A percentile compares a stretch with the other conserved stretches of the same genome.
Evolutionary conservation across 306 rosid species (phyloP).

Genomic region (Citrullus amarus): DNA sequence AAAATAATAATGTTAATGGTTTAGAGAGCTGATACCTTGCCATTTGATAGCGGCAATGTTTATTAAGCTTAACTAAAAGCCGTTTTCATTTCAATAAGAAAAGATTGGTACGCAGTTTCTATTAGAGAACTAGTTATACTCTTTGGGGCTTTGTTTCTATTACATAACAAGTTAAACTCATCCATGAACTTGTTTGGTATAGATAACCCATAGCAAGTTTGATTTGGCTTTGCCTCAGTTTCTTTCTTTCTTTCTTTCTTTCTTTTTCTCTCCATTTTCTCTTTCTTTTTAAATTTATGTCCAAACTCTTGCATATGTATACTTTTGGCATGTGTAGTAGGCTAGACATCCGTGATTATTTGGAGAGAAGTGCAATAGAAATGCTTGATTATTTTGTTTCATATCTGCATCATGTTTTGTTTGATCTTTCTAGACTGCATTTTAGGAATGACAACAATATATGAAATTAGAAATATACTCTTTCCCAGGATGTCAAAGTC

Average conservation of each 20-base stretch:
- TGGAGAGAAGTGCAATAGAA: background rate
- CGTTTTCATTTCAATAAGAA: background rate
- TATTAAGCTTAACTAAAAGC: background rate
- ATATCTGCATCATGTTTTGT: background rate
- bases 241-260: background rate
- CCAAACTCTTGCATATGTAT: background rate
- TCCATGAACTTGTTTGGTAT: background rate
- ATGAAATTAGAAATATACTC: background rate
- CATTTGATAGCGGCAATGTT: background rate
- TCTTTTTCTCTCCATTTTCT: background rate
- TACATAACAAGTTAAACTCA: background rate
- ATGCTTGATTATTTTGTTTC: background rate
- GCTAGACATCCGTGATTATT: background rate
- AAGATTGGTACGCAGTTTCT: background rate
- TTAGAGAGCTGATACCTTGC: background rate
- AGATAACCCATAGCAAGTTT: background rate
- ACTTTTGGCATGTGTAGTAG: background rate
- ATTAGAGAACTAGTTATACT: background rate
- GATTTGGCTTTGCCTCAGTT: background rate
- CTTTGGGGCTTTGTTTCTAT: background rate
- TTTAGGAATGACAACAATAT: background rate
- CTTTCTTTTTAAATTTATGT: background rate
- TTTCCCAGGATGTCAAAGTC: slow-evolving; percentile 4
- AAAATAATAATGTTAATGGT: background rate
- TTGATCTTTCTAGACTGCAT: background rate